These are phyloP conservation scores for Emiliania huxleyi DNA, from an alignment of 78 protist genomes.

Conservation along the genomic window DNA sequence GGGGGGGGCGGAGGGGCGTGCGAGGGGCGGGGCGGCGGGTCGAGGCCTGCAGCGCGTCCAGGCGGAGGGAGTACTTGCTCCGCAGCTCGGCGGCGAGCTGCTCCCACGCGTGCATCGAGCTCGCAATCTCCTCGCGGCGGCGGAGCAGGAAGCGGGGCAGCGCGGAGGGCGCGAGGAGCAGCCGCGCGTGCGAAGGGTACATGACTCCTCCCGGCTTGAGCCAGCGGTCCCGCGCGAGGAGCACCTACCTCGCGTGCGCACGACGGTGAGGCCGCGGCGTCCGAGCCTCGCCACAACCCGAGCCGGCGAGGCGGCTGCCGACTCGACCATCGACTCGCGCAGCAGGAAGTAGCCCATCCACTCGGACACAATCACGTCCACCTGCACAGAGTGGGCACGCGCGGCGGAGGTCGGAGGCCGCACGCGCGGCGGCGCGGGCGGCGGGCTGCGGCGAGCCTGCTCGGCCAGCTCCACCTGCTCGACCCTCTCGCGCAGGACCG, in stretches of 20 bases:
- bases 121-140: neutral
- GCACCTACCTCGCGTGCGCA: too few relatives aligned
- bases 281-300: too few relatives aligned
- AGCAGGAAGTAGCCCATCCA: constrained; percentile 87
- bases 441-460: too few relatives aligned
- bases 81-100: neutral
- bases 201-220: constrained; percentile 50
- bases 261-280: too few relatives aligned
- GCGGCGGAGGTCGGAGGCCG: too few relatives aligned
- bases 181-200: neutral
- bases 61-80: neutral
- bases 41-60: neutral
- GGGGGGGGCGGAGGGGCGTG: too few relatives aligned
- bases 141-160: neutral
- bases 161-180: neutral
- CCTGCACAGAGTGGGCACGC: too few relatives aligned
- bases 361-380: constrained; percentile 80
- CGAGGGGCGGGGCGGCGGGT: too few relatives aligned
- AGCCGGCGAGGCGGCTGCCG: too few relatives aligned
- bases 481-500: neutral
- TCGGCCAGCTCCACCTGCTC: neutral
- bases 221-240: constrained; percentile 72
- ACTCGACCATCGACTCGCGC: constrained; percentile 63
- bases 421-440: too few relatives aligned
- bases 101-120: neutral